Evolutionary conservation across 2,329 filamentous ascomycete species (phyloP), one percentile per base, ranked within the genome.

Genomic region (Beauveria rudraprayagi): DNA sequence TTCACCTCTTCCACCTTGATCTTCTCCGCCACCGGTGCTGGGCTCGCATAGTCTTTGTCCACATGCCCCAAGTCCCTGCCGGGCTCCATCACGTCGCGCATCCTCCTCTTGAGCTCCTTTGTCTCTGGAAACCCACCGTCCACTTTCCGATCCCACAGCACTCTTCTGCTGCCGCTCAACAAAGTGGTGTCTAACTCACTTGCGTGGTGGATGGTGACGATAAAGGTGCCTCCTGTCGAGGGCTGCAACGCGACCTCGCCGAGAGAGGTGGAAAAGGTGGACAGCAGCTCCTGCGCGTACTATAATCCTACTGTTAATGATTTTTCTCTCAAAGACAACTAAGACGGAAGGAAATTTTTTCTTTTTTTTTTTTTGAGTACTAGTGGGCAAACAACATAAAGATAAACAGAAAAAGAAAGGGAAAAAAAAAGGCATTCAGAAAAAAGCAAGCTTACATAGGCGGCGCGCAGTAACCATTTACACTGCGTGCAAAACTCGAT

Each of bases 401-500:
- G 5, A 14, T n/a, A 5, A 34, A 26, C 46, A 16, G 8, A 30
- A 19, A 46, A 11, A 16, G n/a, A 41, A 19, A 22, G 22, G 19
- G 1, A 22, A 40, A 26, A 55, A 9, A 43, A 41, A 19, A 40
- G 19, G 46, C 14, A 43, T 58, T 2, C 3, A 1, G 51, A 19
- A 37, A 34, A 47, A 54, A 56, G 30, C 30, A 30, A 50, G 75
- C 83, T 67, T 83, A 93, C 91, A 74, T 94, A 96, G 66, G 91
- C 90, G 41, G 91, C 91, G 63, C 91, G 79, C 11, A 95, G 77
- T 83, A 94, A 90, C 91, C 92, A 96, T 77, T 90, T 90, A 75
- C 92, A 97, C 76, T 96, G 91, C 0, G 91, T 96, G 77, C 92
- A 97, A 77, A 90, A 97, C 66, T 88, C 85, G 69, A 97, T 96